Conservation (phyloP, 371 early-diverging fungal species). For the Apophysomyces variabilis region DNA sequence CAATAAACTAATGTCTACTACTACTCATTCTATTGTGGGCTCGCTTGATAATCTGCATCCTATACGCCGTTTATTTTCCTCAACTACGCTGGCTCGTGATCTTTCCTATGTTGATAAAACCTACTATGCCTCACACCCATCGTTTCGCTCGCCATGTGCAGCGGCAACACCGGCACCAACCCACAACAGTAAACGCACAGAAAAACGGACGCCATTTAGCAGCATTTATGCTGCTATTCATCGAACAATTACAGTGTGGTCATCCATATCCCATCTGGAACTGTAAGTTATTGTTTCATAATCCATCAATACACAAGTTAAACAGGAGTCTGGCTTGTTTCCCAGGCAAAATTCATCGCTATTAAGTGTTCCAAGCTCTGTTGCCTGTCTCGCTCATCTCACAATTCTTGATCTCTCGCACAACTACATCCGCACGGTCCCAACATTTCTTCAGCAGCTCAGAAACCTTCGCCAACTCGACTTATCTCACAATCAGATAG, state of each 20-base stretch:
- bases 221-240: constrained; percentile 25
- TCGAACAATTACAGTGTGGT: constrained; percentile 27
- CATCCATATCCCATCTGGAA: constrained; percentile 37
- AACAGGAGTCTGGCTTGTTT: too few relatives aligned
- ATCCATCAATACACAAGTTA: too few relatives aligned
- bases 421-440: constrained; percentile 42
- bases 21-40: constrained; percentile 18
- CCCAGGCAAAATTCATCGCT: constrained; percentile 35
- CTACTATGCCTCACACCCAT: constrained; percentile 20
- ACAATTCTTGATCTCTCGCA: constrained; percentile 48
- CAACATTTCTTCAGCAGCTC: constrained; percentile 32
- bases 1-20: constrained; percentile 20
- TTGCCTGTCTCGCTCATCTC: constrained; percentile 33
- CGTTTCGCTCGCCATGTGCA: constrained; percentile 5
- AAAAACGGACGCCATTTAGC: constrained; percentile 12
- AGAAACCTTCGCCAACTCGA: constrained; percentile 41
- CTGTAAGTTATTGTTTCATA: constrained; percentile 26
- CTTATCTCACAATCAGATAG: constrained; percentile 36
- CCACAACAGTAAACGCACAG: not conserved
- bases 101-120: constrained; percentile 30
- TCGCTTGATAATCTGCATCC: constrained; percentile 15
- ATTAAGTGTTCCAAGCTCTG: constrained; percentile 33
- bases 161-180: not conserved
- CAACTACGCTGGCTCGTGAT: constrained; percentile 28
- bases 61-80: constrained; percentile 44